phyloP scores from a whole-genome alignment of 768 basidiomycete species.

The Boletus rex-veris region DNA sequence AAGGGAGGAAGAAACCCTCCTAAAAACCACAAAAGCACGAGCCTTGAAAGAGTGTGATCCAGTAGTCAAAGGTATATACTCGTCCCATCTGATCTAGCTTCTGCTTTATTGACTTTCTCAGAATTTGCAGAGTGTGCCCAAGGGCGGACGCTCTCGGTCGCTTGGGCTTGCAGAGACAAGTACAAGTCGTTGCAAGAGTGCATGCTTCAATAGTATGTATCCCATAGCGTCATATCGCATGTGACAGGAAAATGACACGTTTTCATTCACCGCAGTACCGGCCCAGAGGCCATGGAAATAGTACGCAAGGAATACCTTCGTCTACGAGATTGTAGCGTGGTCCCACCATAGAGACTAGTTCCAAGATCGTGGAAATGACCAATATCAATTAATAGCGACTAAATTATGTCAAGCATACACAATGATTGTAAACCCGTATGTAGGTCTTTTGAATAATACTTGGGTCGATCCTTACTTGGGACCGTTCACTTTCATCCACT shows the following conservation, averaged over 20 bases:
- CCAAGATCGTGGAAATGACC: not conserved
- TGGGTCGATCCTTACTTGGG: conserved; percentile 33
- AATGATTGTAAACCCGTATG: not conserved
- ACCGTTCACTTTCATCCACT: conserved; percentile 55
- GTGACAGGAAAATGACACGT: not conserved
- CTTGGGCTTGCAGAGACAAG: conserved; percentile 76
- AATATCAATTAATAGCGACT: conserved; percentile 2
- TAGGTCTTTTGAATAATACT: not conserved
- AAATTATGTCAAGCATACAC: conserved; percentile 6
- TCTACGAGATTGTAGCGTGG: conserved; percentile 42
- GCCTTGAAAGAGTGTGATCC: conserved; percentile 78
- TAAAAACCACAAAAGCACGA: conserved; percentile 75
- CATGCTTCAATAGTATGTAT: conserved; percentile 72
- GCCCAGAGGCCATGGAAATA: conserved; percentile 68
- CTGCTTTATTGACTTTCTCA: conserved; percentile 29
- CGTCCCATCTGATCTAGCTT: not conserved
- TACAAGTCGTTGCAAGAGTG: conserved; percentile 72
- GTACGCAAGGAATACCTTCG: conserved; percentile 73
- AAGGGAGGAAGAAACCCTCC: conserved; percentile 81
- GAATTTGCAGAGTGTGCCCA: conserved; percentile 83
- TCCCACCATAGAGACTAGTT: not conserved
- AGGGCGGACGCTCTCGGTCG: conserved; percentile 78
- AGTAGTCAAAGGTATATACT: conserved; percentile 58
- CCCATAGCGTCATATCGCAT: not conserved
- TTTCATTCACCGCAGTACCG: conserved; percentile 46